Conservation (phyloP, 352 stramenopile species). For the Globisporangium camurandrum region DNA sequence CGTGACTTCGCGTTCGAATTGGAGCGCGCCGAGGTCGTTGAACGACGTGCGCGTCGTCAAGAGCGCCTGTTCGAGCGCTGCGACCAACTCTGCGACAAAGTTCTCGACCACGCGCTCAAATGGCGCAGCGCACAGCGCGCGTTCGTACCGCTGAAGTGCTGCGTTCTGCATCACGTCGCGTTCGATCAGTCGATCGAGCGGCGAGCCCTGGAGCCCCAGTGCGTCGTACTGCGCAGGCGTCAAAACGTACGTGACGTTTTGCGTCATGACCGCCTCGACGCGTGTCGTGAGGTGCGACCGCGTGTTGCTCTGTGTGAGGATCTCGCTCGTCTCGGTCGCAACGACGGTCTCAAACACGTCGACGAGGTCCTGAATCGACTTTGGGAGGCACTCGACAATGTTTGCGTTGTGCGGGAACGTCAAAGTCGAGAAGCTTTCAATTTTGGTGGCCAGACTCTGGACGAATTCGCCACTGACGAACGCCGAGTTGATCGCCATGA, state of each 20-base stretch:
- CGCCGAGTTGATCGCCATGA: slow-evolving; percentile 86
- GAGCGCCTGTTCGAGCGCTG: slow-evolving; percentile 46
- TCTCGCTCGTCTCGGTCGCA: slow-evolving; percentile 57
- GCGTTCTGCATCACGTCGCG: slow-evolving; percentile 62
- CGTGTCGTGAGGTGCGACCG: slow-evolving; percentile 35
- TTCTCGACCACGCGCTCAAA: slow-evolving; percentile 68
- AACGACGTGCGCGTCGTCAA: slow-evolving; percentile 49
- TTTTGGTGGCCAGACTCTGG: slow-evolving; percentile 43
- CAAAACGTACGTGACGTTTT: slow-evolving; percentile 61
- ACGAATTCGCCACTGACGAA: slow-evolving; percentile 78
- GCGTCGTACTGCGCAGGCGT: slow-evolving; percentile 57
- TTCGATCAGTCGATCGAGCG: slow-evolving; percentile 58
- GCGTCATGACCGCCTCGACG: slow-evolving; percentile 33
- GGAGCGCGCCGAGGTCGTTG: slow-evolving; percentile 74
- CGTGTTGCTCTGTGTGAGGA: slow-evolving; percentile 40
- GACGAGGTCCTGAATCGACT: slow-evolving; percentile 57
- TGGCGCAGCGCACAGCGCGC: slow-evolving; percentile 36
- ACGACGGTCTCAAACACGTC: slow-evolving; percentile 70
- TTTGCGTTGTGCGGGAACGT: slow-evolving; percentile 45
- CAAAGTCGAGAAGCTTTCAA: slow-evolving; percentile 36
- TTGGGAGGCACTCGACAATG: slow-evolving; percentile 69
- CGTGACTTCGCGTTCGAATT: slow-evolving; percentile 69
- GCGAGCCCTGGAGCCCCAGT: slow-evolving; percentile 49
- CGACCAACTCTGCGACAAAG: slow-evolving; percentile 48
- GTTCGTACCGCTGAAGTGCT: slow-evolving; percentile 52